Evolutionary conservation across 1,139 yeast species (phyloP), one percentile per base, ranked within the genome.

Genomic region (Pichia sp.): DNA sequence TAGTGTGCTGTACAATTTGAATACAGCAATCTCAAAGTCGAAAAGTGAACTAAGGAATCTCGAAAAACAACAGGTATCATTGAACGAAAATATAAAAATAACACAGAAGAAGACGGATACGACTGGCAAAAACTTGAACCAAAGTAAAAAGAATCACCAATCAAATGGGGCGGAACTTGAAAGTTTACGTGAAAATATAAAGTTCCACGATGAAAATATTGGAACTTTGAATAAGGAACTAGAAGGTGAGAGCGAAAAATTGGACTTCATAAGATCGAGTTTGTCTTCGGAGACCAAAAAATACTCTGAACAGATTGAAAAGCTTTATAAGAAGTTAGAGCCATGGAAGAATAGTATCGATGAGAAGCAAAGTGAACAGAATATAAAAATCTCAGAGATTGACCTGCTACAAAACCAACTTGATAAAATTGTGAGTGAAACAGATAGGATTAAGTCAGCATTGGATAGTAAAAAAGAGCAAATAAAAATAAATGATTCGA

Each of bases 291-390:
- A 90, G 65, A 93, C 95, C 0, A 78, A 84, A 13, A 80, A 72
- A 2, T 79, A 83, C 57, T 80, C 90, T 0, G 77, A 76, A 19
- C 77, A 86, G 64, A 84, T 90, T 52, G 89, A 84, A 62, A 62
- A 66, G 6, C 72, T 84, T 44, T 95, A 89, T 64, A 76, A 76
- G 8, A 75, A 84, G 59, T 71, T 90, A 8, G 93, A 88, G 59
- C 99, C 99, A 0, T 90, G 96, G 95, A 83, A 82, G 58, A 84
- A 79, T 40, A 79, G 83, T 61, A 74, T 90, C 42, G 84, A 82
- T 57, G 78, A 79, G 30, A 86, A 85, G 56, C 84, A 82, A 58
- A 81, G 89, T 31, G 82, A 83, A 46, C 79, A 88, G 8, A 80
- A 82, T 51, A 77, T 89, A 42, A 80, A 85, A 1, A 77, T 80